A percentile compares a stretch with the other conserved stretches of the same genome.
These are phyloP conservation scores for Plasmodium cynomolgi DNA, from an alignment of 169 alveolate genomes.

Conservation along the genomic window DNA sequence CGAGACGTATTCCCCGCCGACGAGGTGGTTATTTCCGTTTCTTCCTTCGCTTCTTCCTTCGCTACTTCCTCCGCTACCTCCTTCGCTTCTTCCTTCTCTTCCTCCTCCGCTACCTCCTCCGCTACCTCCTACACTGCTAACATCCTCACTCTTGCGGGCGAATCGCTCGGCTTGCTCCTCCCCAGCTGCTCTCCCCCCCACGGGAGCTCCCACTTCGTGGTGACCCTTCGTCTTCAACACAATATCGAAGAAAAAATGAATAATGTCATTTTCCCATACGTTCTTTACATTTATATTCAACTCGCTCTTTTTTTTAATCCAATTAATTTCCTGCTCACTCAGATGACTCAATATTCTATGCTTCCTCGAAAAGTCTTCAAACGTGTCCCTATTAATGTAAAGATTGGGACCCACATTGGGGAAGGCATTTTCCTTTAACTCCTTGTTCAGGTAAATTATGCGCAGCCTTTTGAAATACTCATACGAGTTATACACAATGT, in stretches of 20 bases:
- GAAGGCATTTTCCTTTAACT: constrained; percentile 30
- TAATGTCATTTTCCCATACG: constrained; percentile 69
- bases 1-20: neutral
- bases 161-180: too few relatives aligned
- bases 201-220: neutral
- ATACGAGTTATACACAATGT: constrained; percentile 6
- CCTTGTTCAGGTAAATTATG: constrained; percentile 27
- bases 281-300: constrained; percentile 45
- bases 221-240: constrained; percentile 18
- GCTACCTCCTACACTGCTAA: too few relatives aligned
- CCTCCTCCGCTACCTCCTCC: too few relatives aligned
- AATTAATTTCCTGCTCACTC: constrained; percentile 35
- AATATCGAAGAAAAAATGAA: constrained; percentile 57
- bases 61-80: neutral
- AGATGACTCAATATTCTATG: constrained; percentile 31
- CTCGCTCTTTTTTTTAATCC: constrained; percentile 49
- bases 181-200: neutral
- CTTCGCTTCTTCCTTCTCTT: neutral
- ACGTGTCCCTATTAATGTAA: constrained; percentile 23
- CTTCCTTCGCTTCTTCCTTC: neutral
- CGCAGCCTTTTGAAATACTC: constrained; percentile 53
- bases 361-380: constrained; percentile 33
- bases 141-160: too few relatives aligned
- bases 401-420: constrained; percentile 20
- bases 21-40: neutral